Conservation (phyloP, 371 early-diverging fungal genomes). For the Saksenaea vasiformis region DNA sequence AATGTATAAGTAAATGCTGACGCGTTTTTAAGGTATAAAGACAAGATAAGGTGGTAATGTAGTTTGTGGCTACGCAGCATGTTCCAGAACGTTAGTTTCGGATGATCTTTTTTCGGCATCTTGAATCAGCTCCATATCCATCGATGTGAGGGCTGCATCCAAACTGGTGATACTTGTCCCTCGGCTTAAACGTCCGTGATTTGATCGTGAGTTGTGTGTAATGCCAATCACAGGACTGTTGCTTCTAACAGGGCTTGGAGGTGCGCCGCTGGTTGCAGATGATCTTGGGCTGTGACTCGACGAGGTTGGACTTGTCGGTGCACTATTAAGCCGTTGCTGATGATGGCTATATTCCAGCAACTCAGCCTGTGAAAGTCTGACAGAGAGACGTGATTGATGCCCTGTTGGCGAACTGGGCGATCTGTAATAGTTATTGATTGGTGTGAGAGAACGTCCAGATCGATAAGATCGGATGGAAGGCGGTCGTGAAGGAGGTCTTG, state of each 20-base stretch:
- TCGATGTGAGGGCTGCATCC: slow-evolving; percentile 27
- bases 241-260: slow-evolving; percentile 29
- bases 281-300: slow-evolving; percentile 30
- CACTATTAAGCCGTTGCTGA: slow-evolving; percentile 29
- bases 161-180: slow-evolving; percentile 32
- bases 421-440: slow-evolving; percentile 8
- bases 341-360: slow-evolving; percentile 39
- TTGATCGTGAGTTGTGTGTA: slow-evolving; percentile 9
- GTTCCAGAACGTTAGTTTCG: background rate
- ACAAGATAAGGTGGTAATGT: background rate
- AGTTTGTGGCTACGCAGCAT: background rate
- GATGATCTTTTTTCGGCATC: background rate
- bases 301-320: slow-evolving; percentile 22
- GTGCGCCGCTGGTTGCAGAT: slow-evolving; percentile 12
- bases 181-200: slow-evolving; percentile 17
- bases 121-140: slow-evolving; percentile 4
- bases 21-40: background rate
- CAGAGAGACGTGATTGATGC: slow-evolving; percentile 22
- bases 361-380: slow-evolving; percentile 47
- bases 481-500: slow-evolving; percentile 50
- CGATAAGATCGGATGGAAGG: slow-evolving; percentile 47
- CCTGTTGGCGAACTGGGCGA: slow-evolving; percentile 10
- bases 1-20: background rate
- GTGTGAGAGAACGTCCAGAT: slow-evolving; percentile 28
- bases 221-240: slow-evolving; percentile 14